A percentile compares a stretch with the other conserved stretches of the same genome.
These are phyloP conservation scores for Kodamaea sp. DNA, from an alignment of 1,139 yeast genomes.

Conservation along the genomic window DNA sequence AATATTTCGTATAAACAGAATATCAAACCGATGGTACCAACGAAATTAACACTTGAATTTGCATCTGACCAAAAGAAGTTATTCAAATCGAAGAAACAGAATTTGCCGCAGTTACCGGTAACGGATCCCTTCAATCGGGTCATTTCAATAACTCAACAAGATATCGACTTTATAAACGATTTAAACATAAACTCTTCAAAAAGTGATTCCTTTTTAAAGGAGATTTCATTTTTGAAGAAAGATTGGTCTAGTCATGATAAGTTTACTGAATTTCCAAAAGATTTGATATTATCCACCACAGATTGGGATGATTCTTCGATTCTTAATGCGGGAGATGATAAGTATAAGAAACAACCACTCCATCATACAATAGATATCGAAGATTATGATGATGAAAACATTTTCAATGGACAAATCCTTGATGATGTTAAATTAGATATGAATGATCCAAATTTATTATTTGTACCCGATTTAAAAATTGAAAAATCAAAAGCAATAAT, in stretches of 20 bases:
- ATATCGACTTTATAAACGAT: conserved; percentile 31
- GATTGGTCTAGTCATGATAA: conserved; percentile 39
- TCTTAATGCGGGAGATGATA: conserved; percentile 44
- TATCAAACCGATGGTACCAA: conserved; percentile 59
- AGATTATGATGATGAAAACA: conserved; percentile 69
- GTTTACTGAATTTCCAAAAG: conserved; percentile 47
- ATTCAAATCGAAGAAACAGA: conserved; percentile 30
- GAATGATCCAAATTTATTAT: conserved; percentile 80
- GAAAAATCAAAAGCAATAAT: conserved; percentile 31
- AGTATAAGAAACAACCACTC: conserved; percentile 5
- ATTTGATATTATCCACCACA: conserved; percentile 67
- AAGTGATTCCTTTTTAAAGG: conserved; percentile 17
- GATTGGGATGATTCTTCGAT: conserved; percentile 80
- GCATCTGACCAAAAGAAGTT: conserved; percentile 45
- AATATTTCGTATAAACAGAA: conserved; percentile 35
- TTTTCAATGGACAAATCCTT: conserved; percentile 69
- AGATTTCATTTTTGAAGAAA: conserved; percentile 32
- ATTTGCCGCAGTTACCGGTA: conserved; percentile 1
- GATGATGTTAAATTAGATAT: conserved; percentile 57
- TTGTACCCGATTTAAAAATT: conserved; percentile 45
- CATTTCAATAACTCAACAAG: conserved; percentile 29
- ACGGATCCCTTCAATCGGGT: conserved; percentile 9
- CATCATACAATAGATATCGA: conserved; percentile 20
- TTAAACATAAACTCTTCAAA: conserved; percentile 20
- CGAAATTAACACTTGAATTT: conserved; percentile 46